Percentiles rank a stretch among this genome's conserved stretches.
phyloP scores from a whole-genome alignment of 345 rosid species.

The Anacardium occidentale region DNA sequence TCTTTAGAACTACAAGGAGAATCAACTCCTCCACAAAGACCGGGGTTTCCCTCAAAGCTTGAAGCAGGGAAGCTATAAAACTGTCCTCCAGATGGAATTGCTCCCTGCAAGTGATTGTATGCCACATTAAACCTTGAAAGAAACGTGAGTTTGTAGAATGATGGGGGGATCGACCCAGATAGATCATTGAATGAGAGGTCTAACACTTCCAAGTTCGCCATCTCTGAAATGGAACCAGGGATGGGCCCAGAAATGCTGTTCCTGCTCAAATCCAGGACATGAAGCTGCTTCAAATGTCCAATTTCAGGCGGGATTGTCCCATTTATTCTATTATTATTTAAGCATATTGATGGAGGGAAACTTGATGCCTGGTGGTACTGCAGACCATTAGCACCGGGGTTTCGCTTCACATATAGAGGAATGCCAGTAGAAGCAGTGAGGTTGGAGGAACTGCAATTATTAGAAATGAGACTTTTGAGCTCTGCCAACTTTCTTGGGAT shows the following conservation, averaged over 20 bases:
- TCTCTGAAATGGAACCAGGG: slow-evolving; percentile 60
- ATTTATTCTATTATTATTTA: slow-evolving; percentile 60
- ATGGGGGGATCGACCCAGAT: slow-evolving; percentile 62
- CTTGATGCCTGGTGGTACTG: slow-evolving; percentile 77
- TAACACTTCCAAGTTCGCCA: slow-evolving; percentile 72
- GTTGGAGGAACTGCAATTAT: slow-evolving; percentile 41
- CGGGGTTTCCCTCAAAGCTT: slow-evolving; percentile 88
- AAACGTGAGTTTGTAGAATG: slow-evolving; percentile 75
- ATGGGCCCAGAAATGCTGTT: slow-evolving; percentile 74
- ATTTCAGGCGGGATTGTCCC: slow-evolving; percentile 70
- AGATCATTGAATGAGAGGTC: slow-evolving; percentile 77
- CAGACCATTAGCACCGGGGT: slow-evolving; percentile 60
- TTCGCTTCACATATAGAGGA: slow-evolving; percentile 80
- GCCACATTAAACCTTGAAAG: slow-evolving; percentile 84
- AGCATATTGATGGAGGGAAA: slow-evolving; percentile 74
- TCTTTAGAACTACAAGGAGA: slow-evolving; percentile 53
- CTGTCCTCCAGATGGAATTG: slow-evolving; percentile 76
- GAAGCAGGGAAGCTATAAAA: slow-evolving; percentile 81
- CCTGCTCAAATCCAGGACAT: slow-evolving; percentile 81
- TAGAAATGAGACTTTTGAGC: slow-evolving; percentile 57
- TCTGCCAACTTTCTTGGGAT: slow-evolving; percentile 62
- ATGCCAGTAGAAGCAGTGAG: slow-evolving; percentile 51
- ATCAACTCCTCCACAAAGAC: slow-evolving; percentile 63
- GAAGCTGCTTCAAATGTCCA: slow-evolving; percentile 77
- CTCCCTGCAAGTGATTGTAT: slow-evolving; percentile 65